Conservation (phyloP, 345 rosid genomes). For the Abelmoschus esculentus region DNA sequence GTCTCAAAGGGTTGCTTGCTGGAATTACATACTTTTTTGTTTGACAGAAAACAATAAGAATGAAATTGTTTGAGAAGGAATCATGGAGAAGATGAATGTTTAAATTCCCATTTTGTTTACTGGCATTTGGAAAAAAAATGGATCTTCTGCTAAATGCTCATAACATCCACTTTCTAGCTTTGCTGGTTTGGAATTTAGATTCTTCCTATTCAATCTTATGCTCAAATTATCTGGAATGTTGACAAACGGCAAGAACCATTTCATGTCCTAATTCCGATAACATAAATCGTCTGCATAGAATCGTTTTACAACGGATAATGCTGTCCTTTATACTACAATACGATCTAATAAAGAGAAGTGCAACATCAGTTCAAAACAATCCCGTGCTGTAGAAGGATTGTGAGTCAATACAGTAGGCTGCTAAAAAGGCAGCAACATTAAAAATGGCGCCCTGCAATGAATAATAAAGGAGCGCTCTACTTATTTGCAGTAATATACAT, state of each 20-base stretch:
- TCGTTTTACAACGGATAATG: neutral
- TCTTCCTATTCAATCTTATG: no score
- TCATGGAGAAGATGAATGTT: neutral
- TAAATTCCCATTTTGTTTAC: neutral
- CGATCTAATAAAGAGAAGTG: neutral
- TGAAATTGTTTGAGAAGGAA: neutral
- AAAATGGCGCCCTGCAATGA: neutral
- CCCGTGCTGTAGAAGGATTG: neutral
- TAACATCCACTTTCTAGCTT: no score
- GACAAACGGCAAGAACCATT: neutral
- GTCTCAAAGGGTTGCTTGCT: slow-evolving; percentile 4
- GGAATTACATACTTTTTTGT: neutral
- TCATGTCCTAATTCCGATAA: neutral
- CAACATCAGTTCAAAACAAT: neutral
- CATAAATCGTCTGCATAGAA: neutral
- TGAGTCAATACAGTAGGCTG: neutral
- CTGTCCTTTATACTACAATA: neutral
- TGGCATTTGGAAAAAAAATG: neutral
- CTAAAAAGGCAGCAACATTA: no score
- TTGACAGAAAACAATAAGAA: neutral
- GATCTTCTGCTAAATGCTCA: no score
- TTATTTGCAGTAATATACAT: neutral
- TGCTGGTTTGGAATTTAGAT: no score
- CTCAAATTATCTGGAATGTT: neutral
- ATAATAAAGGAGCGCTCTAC: neutral